Conservation (phyloP, 768 basidiomycete species). For the Boletus eberwhitei region DNA sequence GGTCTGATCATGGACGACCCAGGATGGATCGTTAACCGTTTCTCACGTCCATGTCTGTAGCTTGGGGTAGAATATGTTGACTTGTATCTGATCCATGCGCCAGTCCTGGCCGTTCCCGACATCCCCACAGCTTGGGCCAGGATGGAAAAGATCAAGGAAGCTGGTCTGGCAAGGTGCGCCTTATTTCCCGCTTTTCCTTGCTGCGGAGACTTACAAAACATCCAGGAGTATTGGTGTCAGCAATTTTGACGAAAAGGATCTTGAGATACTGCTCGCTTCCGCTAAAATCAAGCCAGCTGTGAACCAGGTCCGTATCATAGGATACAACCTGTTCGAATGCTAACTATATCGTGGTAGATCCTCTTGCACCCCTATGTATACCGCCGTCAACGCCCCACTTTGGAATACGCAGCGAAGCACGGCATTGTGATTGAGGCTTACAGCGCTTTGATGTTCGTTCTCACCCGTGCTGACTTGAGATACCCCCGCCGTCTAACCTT, state of each 20-base stretch:
- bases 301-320: conserved; percentile 53
- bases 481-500: background rate
- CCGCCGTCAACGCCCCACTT: conserved; percentile 45
- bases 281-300: conserved; percentile 62
- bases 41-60: conserved; percentile 30
- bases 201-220: background rate
- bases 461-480: background rate
- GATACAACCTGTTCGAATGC: background rate
- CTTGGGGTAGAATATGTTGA: conserved; percentile 65
- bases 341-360: conserved; percentile 42
- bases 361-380: conserved; percentile 70
- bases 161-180: conserved; percentile 57
- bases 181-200: background rate
- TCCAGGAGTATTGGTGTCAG: conserved; percentile 68
- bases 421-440: conserved; percentile 72
- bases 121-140: conserved; percentile 61
- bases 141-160: conserved; percentile 55
- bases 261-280: conserved; percentile 51
- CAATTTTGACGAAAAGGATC: conserved; percentile 58
- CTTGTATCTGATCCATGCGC: conserved; percentile 67
- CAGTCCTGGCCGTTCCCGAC: conserved; percentile 51
- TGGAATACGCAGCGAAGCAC: conserved; percentile 55
- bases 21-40: background rate
- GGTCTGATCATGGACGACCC: background rate
- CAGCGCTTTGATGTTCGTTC: conserved; percentile 56